Evolutionary conservation across 1,284 basidiomycete species (phyloP).

Genomic region (Pseudozyma sp.): DNA sequence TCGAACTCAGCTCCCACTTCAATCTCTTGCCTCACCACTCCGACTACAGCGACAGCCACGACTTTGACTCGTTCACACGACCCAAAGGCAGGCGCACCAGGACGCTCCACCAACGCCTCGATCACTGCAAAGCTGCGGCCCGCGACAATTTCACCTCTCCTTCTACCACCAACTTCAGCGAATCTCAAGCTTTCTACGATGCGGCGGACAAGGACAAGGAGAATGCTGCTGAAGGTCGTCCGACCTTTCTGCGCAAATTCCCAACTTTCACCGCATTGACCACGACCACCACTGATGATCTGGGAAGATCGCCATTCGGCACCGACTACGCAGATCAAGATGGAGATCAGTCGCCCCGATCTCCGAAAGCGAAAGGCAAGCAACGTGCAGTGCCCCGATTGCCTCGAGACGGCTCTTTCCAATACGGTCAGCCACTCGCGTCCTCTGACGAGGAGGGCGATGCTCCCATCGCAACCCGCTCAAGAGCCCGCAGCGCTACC

Average conservation of each 20-base stretch:
- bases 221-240: slow-evolving; percentile 5
- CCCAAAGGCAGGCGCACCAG: slow-evolving; percentile 20
- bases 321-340: slow-evolving; percentile 21
- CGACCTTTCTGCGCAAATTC: slow-evolving; percentile 28
- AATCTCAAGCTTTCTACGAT: slow-evolving; percentile 22
- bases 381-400: slow-evolving; percentile 17
- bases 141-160: not conserved
- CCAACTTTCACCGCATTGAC: slow-evolving; percentile 20
- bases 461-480: slow-evolving; percentile 1
- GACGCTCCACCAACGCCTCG: not conserved
- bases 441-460: slow-evolving; percentile 30
- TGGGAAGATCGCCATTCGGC: not conserved
- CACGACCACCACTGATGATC: slow-evolving; percentile 3
- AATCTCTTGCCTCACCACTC: slow-evolving; percentile 41
- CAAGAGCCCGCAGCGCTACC: slow-evolving; percentile 15
- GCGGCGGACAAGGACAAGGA: slow-evolving; percentile 10
- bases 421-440: slow-evolving; percentile 19
- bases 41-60: slow-evolving; percentile 33
- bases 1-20: slow-evolving; percentile 41
- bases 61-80: slow-evolving; percentile 30
- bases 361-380: slow-evolving; percentile 30
- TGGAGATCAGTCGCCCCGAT: not conserved
- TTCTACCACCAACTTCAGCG: slow-evolving; percentile 20
- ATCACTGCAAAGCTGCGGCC: not conserved
- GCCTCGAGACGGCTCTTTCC: slow-evolving; percentile 31